Percentiles rank a stretch among this genome's conserved stretches.
phyloP scores from a whole-genome alignment of 73 alveolate species.

The Paramecium sonneborni region DNA sequence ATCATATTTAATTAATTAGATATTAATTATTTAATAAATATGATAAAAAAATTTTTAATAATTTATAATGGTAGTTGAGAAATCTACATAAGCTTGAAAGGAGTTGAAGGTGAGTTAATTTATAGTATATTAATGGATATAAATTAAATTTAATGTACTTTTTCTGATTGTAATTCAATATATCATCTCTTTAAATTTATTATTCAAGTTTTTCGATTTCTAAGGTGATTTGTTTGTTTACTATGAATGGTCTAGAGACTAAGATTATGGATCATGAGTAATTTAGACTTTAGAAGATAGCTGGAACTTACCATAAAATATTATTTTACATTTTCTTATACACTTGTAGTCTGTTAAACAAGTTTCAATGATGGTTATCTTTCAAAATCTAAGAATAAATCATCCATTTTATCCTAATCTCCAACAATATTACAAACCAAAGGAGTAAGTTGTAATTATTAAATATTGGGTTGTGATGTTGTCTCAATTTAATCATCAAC shows the following conservation, averaged over 20 bases:
- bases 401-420: conserved; percentile 20
- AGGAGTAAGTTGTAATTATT: conserved; percentile 2
- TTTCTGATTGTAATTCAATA: not conserved
- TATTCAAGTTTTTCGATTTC: not conserved
- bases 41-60: not conserved
- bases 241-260: not conserved
- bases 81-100: not conserved
- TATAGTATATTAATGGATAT: not conserved
- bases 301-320: not conserved
- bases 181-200: not conserved
- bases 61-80: not conserved
- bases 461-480: not conserved
- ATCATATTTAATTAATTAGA: not conserved
- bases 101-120: not conserved
- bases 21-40: not conserved
- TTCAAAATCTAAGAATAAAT: not conserved
- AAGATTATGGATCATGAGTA: conserved; percentile 6
- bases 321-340: not conserved
- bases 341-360: not conserved
- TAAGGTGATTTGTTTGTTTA: not conserved
- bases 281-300: not conserved
- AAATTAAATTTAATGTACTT: not conserved
- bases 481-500: not conserved
- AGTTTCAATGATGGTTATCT: not conserved
- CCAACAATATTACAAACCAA: not conserved